These are phyloP conservation scores for Sungouiozyma intestinalis DNA, from an alignment of 805 yeast genomes.

Conservation along the genomic window DNA sequence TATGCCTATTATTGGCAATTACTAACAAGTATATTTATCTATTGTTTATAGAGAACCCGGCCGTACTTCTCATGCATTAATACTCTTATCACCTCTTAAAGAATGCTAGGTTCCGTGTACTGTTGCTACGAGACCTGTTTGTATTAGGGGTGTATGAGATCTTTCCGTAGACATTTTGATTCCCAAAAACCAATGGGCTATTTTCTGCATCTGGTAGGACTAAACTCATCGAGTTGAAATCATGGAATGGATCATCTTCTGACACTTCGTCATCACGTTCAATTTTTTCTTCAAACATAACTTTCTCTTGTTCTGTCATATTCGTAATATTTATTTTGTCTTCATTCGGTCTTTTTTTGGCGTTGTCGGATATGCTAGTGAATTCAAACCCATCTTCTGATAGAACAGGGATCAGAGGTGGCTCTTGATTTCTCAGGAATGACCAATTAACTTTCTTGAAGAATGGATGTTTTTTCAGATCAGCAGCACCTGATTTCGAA, in stretches of 20 bases:
- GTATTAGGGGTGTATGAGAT: conserved; percentile 32
- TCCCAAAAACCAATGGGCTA: conserved; percentile 40
- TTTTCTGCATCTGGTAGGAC: conserved; percentile 50
- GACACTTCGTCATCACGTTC: conserved; percentile 28
- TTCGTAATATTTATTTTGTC: conserved; percentile 8
- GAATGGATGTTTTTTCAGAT: conserved; percentile 80
- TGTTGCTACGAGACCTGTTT: conserved; percentile 32
- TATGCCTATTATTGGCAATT: background rate
- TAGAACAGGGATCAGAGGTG: conserved; percentile 90
- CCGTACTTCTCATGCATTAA: background rate
- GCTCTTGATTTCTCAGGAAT: conserved; percentile 76
- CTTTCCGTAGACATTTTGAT: conserved; percentile 33
- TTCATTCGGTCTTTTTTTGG: conserved; percentile 13
- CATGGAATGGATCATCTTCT: conserved; percentile 64
- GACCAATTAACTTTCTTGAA: conserved; percentile 96
- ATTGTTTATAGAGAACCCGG: background rate
- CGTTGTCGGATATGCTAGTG: conserved; percentile 23
- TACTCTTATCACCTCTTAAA: conserved; percentile 12
- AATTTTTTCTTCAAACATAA: conserved; percentile 26
- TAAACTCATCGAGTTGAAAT: conserved; percentile 76
- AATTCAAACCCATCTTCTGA: conserved; percentile 43
- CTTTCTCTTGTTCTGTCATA: conserved; percentile 19
- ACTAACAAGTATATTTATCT: no score
- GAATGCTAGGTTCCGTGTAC: conserved; percentile 28
- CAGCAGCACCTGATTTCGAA: conserved; percentile 89